phyloP scores from a whole-genome alignment of 2,329 filamentous ascomycete genomes.

The Claviceps sp. region DNA sequence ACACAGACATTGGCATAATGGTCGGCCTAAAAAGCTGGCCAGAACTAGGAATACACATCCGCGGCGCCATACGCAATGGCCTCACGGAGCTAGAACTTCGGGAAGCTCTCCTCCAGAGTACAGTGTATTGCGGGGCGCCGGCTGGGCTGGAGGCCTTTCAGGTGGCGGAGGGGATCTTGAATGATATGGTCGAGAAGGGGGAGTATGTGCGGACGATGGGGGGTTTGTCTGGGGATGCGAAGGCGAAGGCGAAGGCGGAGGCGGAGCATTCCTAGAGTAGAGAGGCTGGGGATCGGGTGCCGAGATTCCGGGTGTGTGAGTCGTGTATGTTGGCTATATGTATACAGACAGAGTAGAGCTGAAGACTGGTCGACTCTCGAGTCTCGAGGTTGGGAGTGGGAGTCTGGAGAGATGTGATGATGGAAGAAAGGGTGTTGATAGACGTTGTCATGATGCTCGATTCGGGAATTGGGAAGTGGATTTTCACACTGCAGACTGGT shows the following conservation, averaged over 20 bases:
- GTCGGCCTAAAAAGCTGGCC: slow-evolving; percentile 43
- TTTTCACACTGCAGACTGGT: no score
- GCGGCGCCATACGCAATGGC: slow-evolving; percentile 49
- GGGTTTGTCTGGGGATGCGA: neutral
- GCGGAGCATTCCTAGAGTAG: no score
- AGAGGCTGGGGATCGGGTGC: no score
- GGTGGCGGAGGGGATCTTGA: slow-evolving; percentile 13
- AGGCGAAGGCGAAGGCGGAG: neutral
- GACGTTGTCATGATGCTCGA: no score
- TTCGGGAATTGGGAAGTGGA: no score
- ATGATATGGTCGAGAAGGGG: slow-evolving; percentile 14
- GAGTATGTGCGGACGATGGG: slow-evolving; percentile 6
- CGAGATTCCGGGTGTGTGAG: no score
- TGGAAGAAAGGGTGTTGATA: no score
- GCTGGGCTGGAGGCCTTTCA: slow-evolving; percentile 24
- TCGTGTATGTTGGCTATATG: no score
- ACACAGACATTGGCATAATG: slow-evolving; percentile 38
- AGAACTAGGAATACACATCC: slow-evolving; percentile 46
- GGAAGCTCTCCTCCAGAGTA: slow-evolving; percentile 36
- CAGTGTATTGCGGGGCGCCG: slow-evolving; percentile 27
- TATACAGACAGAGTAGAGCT: no score
- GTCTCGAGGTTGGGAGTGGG: no score
- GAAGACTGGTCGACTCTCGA: no score
- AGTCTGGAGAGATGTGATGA: no score
- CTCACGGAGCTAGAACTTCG: slow-evolving; percentile 38